Evolutionary conservation across 768 basidiomycete species (phyloP).

Genomic region (Trametes gibbosa): DNA sequence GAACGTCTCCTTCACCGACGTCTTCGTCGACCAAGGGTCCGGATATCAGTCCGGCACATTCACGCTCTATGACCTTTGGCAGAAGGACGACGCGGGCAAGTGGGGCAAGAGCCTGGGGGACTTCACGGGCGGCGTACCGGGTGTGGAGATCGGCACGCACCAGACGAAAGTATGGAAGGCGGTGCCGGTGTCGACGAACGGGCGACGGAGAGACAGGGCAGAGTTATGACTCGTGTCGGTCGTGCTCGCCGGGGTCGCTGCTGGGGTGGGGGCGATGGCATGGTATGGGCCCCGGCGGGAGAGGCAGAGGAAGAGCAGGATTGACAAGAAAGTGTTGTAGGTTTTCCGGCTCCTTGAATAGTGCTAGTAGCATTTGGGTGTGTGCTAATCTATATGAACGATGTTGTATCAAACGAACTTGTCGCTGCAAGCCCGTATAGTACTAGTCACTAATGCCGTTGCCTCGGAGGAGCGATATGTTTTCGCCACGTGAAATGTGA

Average conservation of each 20-base stretch:
- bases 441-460: too few species aligned
- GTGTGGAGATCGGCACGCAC: conserved; percentile 29
- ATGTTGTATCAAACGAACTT: too few species aligned
- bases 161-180: conserved; percentile 33
- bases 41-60: conserved; percentile 24
- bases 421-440: too few species aligned
- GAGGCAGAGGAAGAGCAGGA: background rate
- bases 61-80: conserved; percentile 36
- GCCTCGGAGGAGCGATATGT: background rate
- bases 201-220: background rate
- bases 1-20: conserved; percentile 30
- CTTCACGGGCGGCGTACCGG: conserved; percentile 22
- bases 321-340: background rate
- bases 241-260: background rate
- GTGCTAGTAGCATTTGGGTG: too few species aligned
- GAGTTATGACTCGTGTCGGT: conserved; percentile 17
- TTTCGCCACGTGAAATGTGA: conserved; percentile 1
- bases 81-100: conserved; percentile 26
- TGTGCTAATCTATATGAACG: too few species aligned
- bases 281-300: background rate
- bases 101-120: conserved; percentile 30
- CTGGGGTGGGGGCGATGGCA: background rate
- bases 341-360: too few species aligned
- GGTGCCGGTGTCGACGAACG: conserved; percentile 19
- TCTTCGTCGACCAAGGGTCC: conserved; percentile 33